These are phyloP conservation scores for Rhodotorula toruloides DNA, from an alignment of 768 basidiomycete species.

Conservation along the genomic window DNA sequence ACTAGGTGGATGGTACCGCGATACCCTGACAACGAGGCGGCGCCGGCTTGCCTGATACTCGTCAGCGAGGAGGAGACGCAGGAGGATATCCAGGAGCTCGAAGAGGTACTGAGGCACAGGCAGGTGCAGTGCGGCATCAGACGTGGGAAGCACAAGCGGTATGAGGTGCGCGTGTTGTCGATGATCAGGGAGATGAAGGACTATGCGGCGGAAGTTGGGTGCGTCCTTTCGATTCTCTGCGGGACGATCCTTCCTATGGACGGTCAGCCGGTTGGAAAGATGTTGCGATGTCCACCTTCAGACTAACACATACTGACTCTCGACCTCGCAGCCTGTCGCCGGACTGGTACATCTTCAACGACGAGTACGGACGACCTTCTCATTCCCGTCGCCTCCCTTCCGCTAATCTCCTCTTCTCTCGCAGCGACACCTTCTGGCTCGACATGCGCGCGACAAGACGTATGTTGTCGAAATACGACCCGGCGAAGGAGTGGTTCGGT, in stretches of 20 bases:
- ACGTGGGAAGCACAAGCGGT: constrained; percentile 30
- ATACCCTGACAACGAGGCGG: background rate
- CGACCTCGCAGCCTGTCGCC: background rate
- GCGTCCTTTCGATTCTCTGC: background rate
- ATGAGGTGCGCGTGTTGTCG: constrained; percentile 40
- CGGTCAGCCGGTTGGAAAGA: too few relatives aligned
- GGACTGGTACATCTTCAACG: constrained; percentile 40
- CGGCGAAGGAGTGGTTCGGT: constrained; percentile 25
- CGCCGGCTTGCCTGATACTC: constrained; percentile 35
- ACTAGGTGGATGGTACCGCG: constrained; percentile 19
- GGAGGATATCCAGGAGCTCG: constrained; percentile 16
- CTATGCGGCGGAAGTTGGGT: constrained; percentile 27
- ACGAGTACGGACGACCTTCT: constrained; percentile 41
- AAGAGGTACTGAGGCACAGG: constrained; percentile 6
- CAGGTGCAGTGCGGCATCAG: constrained; percentile 21
- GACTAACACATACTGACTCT: too few relatives aligned
- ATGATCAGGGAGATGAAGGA: constrained; percentile 33
- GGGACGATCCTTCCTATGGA: too few relatives aligned
- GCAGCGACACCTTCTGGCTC: constrained; percentile 40
- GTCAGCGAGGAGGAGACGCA: constrained; percentile 27
- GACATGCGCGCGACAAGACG: constrained; percentile 29
- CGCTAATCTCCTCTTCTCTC: too few relatives aligned
- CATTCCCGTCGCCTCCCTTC: too few relatives aligned
- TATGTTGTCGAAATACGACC: constrained; percentile 31
- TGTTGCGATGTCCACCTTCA: too few relatives aligned